Evolutionary conservation across 148 eudicot genomes (phyloP).

Genomic region (Pouteria glomerata): DNA sequence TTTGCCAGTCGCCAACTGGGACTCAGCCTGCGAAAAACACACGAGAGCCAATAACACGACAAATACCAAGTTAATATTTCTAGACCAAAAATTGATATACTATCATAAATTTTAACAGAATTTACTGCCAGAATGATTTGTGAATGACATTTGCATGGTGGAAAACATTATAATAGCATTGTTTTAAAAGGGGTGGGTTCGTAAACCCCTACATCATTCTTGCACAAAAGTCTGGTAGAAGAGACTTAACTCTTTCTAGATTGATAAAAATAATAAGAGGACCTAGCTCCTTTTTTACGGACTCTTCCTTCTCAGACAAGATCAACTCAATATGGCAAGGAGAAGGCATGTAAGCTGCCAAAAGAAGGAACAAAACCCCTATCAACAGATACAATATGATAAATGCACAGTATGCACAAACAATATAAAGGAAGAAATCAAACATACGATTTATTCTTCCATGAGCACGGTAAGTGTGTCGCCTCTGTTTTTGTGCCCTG

Average conservation of each 20-base stretch:
- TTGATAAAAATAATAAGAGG: no score
- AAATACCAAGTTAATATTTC: no score
- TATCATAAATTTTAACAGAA: no score
- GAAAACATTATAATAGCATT: no score
- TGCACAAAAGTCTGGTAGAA: no score
- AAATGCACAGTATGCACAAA: background rate
- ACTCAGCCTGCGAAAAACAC: slow-evolving; percentile 34
- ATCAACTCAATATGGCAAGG: slow-evolving; percentile 87
- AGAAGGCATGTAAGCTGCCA: slow-evolving; percentile 81
- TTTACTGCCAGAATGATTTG: no score
- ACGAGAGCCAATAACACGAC: background rate
- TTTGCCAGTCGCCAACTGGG: slow-evolving; percentile 40
- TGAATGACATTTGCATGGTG: no score
- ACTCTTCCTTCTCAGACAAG: slow-evolving; percentile 83
- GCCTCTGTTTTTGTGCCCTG: slow-evolving; percentile 69
- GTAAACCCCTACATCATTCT: no score
- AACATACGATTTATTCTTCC: slow-evolving; percentile 61
- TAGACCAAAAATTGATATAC: no score
- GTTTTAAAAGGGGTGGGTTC: no score
- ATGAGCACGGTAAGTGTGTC: slow-evolving; percentile 68
- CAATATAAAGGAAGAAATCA: background rate
- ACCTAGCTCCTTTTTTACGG: slow-evolving; percentile 73
- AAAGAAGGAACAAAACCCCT: background rate
- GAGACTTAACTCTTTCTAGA: background rate
- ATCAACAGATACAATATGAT: background rate